These are phyloP conservation scores for Cercospora sp. DNA, from an alignment of 2,329 filamentous ascomycete species.

Conservation along the genomic window DNA sequence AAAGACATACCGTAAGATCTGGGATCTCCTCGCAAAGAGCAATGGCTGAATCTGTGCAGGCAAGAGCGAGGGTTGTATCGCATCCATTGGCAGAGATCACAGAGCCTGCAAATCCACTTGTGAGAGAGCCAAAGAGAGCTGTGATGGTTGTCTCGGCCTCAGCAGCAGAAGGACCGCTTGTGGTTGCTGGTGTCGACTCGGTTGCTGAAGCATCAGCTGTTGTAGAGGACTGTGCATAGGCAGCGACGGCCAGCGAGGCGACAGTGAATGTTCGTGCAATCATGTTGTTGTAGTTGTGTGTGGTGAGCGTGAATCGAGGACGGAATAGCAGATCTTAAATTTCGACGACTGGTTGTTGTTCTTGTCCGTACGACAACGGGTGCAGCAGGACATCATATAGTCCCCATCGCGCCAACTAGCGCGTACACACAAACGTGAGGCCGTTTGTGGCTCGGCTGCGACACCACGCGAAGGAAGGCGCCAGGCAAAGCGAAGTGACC, in stretches of 20 bases:
- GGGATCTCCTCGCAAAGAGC: slow-evolving; percentile 1
- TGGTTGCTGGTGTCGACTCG: background rate
- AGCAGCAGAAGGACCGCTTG: slow-evolving; percentile 6
- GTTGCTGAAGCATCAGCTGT: slow-evolving; percentile 1
- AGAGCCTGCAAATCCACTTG: slow-evolving; percentile 14
- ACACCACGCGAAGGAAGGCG: slow-evolving; percentile 6
- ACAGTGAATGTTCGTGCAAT: slow-evolving; percentile 10
- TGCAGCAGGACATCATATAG: slow-evolving; percentile 6
- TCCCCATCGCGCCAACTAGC: background rate
- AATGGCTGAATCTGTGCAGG: slow-evolving; percentile 13
- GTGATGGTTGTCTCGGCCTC: slow-evolving; percentile 9
- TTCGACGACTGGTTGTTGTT: background rate
- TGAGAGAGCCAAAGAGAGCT: slow-evolving; percentile 15
- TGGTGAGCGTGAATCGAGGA: background rate
- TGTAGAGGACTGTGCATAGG: slow-evolving; percentile 6
- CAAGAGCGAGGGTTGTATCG: slow-evolving; percentile 21
- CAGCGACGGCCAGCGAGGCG: slow-evolving; percentile 10
- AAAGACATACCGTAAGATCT: slow-evolving; percentile 8
- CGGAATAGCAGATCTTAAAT: background rate
- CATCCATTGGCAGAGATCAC: slow-evolving; percentile 22
- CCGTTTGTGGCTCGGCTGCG: background rate
- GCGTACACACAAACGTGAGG: background rate
- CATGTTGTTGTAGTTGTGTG: slow-evolving; percentile 8
- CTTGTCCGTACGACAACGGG: background rate
- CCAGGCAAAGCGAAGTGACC: background rate